Conservation (phyloP, 1,139 yeast genomes). For the Candida glucosophila region DNA sequence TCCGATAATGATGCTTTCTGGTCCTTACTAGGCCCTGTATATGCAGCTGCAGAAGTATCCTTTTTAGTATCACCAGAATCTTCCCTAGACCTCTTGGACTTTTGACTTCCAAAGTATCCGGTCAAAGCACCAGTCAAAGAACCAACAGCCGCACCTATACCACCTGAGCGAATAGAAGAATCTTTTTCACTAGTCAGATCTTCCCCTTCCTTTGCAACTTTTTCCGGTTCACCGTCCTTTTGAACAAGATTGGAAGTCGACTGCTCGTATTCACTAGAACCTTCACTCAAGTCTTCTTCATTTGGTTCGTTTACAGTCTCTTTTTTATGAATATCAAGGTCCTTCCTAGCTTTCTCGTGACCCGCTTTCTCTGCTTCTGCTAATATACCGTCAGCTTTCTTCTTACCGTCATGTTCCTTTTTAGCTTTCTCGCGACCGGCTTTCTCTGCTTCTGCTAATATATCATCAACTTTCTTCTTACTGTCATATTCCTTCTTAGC, state of each 20-base stretch:
- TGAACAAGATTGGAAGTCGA: constrained; percentile 2
- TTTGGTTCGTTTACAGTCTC: not conserved
- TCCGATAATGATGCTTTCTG: no score
- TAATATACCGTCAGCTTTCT: not conserved
- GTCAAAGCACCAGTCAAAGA: constrained; percentile 19
- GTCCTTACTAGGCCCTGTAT: no score
- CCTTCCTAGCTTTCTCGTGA: not conserved
- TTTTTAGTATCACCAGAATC: no score
- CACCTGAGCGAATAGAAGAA: constrained; percentile 6
- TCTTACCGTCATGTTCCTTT: not conserved
- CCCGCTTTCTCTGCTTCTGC: not conserved
- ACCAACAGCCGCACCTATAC: constrained; percentile 14
- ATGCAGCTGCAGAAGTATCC: no score
- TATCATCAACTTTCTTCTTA: not conserved
- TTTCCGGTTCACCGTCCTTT: constrained; percentile 2
- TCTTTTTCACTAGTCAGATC: constrained; percentile 2
- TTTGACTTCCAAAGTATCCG: constrained; percentile 2
- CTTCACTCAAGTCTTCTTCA: constrained; percentile 1
- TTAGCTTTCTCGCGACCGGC: not conserved
- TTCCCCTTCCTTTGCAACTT: constrained; percentile 3
- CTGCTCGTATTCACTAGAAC: not conserved
- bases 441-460: not conserved
- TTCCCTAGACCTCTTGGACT: not conserved
- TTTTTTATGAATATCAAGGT: not conserved
- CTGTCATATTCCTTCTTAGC: constrained; percentile 2